phyloP scores from a whole-genome alignment of 2,329 filamentous ascomycete genomes.

The Verticillium nubilum region DNA sequence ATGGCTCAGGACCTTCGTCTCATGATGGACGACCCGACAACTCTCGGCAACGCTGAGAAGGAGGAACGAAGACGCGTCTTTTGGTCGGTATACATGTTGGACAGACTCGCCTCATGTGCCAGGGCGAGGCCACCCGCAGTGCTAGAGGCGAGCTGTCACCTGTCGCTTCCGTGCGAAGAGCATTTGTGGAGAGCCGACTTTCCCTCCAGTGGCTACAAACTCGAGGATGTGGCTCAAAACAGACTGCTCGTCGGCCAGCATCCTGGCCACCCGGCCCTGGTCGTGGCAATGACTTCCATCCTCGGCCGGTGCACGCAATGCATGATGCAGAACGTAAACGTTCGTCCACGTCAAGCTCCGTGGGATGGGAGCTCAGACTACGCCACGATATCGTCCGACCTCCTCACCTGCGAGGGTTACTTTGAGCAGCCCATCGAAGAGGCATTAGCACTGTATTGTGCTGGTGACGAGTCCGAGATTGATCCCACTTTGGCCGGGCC shows the following conservation, averaged over 20 bases:
- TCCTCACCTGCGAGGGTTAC: background rate
- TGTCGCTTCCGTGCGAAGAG: conserved; percentile 22
- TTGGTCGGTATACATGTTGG: conserved; percentile 32
- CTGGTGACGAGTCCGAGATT: background rate
- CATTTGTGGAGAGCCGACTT: background rate
- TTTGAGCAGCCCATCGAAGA: conserved; percentile 1
- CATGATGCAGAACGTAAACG: background rate
- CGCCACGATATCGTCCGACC: background rate
- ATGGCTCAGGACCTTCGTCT: conserved; percentile 27
- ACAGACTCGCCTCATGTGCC: conserved; percentile 28
- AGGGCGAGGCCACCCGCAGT: conserved; percentile 25
- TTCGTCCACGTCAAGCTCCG: background rate
- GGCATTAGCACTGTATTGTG: background rate
- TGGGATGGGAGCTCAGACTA: background rate
- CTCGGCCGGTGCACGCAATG: conserved; percentile 1
- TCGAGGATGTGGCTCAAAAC: background rate
- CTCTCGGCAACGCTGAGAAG: conserved; percentile 15
- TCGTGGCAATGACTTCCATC: background rate
- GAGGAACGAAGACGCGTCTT: conserved; percentile 29
- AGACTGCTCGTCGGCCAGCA: background rate
- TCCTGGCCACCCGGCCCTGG: background rate
- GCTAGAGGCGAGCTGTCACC: conserved; percentile 23
- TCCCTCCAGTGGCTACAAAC: background rate
- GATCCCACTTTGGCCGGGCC: background rate
- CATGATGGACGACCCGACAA: conserved; percentile 21